These are phyloP conservation scores for Hortiboletus campestris DNA, from an alignment of 768 basidiomycete genomes.

Conservation along the genomic window DNA sequence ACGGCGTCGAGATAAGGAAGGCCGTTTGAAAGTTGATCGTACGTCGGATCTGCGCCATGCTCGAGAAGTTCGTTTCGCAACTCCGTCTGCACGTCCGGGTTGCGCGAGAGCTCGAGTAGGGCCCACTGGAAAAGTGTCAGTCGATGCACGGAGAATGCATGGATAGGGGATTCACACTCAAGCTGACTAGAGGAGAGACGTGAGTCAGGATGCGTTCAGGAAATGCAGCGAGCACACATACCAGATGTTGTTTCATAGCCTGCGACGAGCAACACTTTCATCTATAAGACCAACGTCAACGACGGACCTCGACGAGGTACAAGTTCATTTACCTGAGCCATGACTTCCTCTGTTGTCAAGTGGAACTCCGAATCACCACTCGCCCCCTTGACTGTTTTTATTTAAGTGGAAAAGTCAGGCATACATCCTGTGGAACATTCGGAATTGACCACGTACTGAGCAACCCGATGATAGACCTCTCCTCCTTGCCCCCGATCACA, in stretches of 20 bases:
- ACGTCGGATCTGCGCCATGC: slow-evolving; percentile 47
- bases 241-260: slow-evolving; percentile 24
- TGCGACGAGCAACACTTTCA: slow-evolving; percentile 16
- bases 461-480: slow-evolving; percentile 26
- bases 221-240: neutral
- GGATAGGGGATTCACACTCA: slow-evolving; percentile 12
- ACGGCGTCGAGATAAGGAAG: slow-evolving; percentile 57
- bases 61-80: slow-evolving; percentile 49
- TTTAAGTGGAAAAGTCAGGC: neutral
- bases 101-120: slow-evolving; percentile 49
- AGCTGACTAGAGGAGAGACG: slow-evolving; percentile 7
- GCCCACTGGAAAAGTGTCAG: slow-evolving; percentile 43
- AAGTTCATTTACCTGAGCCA: slow-evolving; percentile 18
- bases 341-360: slow-evolving; percentile 30
- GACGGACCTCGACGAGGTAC: too few species aligned
- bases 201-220: neutral
- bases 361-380: slow-evolving; percentile 19
- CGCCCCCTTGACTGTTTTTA: slow-evolving; percentile 40
- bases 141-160: neutral
- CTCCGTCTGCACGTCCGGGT: slow-evolving; percentile 45
- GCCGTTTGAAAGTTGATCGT: slow-evolving; percentile 47
- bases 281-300: neutral
- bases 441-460: slow-evolving; percentile 12
- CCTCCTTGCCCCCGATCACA: slow-evolving; percentile 18
- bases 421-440: slow-evolving; percentile 15